Base-by-base conservation (phyloP, 768 basidiomycete genomes). In the Galerina marginata region DNA sequence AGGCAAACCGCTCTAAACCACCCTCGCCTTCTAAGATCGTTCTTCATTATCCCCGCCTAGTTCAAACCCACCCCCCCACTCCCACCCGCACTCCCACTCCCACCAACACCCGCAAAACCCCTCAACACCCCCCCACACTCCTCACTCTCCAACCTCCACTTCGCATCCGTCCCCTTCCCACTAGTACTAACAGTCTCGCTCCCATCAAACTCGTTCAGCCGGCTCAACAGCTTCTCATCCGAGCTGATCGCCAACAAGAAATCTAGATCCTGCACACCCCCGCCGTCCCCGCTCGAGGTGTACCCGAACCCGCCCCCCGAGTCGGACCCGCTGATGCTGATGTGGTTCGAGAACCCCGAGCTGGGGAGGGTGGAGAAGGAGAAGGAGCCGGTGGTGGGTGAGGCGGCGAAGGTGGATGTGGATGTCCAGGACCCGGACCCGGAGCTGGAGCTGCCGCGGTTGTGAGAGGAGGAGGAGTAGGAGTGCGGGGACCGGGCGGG, bases 141-240 rank as follows among this genome's bases (percentile, higher is more conserved):
- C 55, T 69, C 74, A 42, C 67, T 69, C 55, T 79, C 79, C 45
- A 84, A 54, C 73, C 71, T 80, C 92, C 92, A 93, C 75, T 81
- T 85, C 48, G 89, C 92, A 72, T 92, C 91, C 45, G 91, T 92
- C n/a, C 88, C 89, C 72, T 83, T 88, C 51, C 81, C 81, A 63
- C 88, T 86, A 48, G 88, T 89, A 58, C 84, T 87, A 54, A 85
- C 84, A 54, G 90, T 93, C 79, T 91, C 89, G 10, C 87, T 83
- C 38, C 82, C 77, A 45, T 90, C 88, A 60, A 93, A 74, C 67
- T 92, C 90, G 67, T 90, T 91, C 75, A 94, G 68, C 67, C 92
- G 76, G 65, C 87, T 81, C 72, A 94, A 72, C 64, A 94, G 66
- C 75, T 89, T 90, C 79, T 94, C 91, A 72, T 95, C 93, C 50